These are phyloP conservation scores for Tieghemiomyces parasiticus DNA, from an alignment of 192 early-diverging fungal species.

Conservation along the genomic window DNA sequence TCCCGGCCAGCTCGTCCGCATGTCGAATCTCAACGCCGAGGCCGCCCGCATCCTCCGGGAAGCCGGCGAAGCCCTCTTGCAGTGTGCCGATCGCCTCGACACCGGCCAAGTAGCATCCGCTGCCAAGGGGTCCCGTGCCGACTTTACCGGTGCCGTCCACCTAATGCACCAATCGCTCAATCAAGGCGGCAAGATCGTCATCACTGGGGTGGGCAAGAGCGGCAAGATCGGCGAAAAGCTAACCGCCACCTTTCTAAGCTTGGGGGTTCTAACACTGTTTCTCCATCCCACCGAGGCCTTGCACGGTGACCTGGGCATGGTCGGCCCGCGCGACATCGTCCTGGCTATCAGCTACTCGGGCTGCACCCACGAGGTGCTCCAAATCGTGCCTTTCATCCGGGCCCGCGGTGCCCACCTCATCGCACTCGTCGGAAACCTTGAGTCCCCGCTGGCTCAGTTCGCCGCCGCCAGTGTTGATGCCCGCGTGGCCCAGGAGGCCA, in stretches of 20 bases:
- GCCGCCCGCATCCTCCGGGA: constrained; percentile 20
- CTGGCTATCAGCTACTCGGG: constrained; percentile 29
- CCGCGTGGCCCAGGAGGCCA: constrained; percentile 20
- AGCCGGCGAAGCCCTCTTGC: constrained; percentile 19
- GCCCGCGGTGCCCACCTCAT: constrained; percentile 23
- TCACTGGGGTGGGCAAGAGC: constrained; percentile 30
- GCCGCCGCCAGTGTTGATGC: constrained; percentile 27
- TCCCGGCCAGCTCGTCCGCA: too few species aligned
- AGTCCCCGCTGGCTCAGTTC: constrained; percentile 23
- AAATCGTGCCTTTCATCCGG: constrained; percentile 21
- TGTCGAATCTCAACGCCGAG: not conserved
- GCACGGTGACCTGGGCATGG: constrained; percentile 26
- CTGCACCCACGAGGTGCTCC: constrained; percentile 26
- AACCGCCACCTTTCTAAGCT: constrained; percentile 24
- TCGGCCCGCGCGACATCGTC: constrained; percentile 19
- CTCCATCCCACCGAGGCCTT: constrained; percentile 29
- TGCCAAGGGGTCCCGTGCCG: not conserved
- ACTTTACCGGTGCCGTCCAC: constrained; percentile 19
- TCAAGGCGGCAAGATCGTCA: constrained; percentile 25
- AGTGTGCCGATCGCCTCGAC: constrained; percentile 20
- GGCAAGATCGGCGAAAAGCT: constrained; percentile 34
- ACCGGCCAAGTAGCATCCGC: constrained; percentile 6
- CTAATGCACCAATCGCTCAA: constrained; percentile 18
- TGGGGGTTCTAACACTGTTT: constrained; percentile 22
- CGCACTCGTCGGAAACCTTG: constrained; percentile 23